Base-by-base conservation (phyloP, 1,284 basidiomycete genomes). In the Leccinum variabile region DNA sequence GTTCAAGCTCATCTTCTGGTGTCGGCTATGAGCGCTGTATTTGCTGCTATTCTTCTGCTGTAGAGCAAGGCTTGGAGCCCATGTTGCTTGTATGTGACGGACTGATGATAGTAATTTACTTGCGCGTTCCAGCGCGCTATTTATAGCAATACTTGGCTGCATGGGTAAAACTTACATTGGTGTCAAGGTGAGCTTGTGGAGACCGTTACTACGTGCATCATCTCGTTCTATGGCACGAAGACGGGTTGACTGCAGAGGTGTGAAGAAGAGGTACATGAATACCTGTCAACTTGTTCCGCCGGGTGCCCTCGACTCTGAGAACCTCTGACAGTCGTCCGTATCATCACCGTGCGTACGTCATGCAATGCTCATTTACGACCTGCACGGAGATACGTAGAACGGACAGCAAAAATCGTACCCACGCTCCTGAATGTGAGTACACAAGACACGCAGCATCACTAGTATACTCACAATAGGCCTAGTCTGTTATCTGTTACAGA, bases 31-130 rank as follows among this genome's bases (percentile, higher is more conserved):
- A 60, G 70, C 25, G 61, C 56, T 22, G 61, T 69, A 11, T 63
- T 70, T 56, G 59, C 58, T 54, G 56, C 59, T 41, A 32, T 61
- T 50, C 46, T 70, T 16, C 10, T 70, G 39, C 32, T 69, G 59
- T 72, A 69, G 58, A 53, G 18, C 3, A 30, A 49, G 41, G 13
- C 2, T 52, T 37, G 5, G 25, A 59, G 7, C 55, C 37, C 52
- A 35, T 35, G 16, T 54, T 62, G 13, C 7, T 56, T 60, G 8
- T 59, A 22, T 30, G 55, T 46, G 59, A 56, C 32, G 60, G 56
- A 58, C 52, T n/a, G 16, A 56, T 11, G 37, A 61, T 63, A 55
- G n/a, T 59, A 50, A 70, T 52, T 39, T 65, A 69, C 37, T 32
- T 37, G 53, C 35, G 49, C 10, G 30, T 22, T 46, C 14, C 10